A percentile compares a stretch with the other conserved stretches of the same genome.
These are phyloP conservation scores for Cercis canadensis DNA, from an alignment of 306 rosid genomes.

Conservation along the genomic window DNA sequence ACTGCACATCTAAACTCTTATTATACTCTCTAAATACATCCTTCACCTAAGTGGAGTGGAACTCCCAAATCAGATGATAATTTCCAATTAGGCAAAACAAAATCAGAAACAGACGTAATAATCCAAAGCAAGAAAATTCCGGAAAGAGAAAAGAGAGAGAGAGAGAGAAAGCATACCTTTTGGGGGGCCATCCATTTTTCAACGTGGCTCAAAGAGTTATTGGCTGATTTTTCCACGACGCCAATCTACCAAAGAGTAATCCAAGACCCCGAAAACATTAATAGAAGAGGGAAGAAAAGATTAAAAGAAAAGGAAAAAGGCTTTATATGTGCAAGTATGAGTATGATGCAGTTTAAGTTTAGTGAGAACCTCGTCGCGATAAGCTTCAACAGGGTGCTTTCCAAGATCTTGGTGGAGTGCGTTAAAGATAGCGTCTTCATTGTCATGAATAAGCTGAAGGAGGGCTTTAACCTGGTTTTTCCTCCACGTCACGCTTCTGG, in stretches of 20 bases:
- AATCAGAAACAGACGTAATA: background rate
- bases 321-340: too few species aligned
- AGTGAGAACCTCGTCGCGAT: slow-evolving; percentile 73
- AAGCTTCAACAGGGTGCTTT: slow-evolving; percentile 75
- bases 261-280: too few species aligned
- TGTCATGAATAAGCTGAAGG: slow-evolving; percentile 59
- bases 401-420: slow-evolving; percentile 89
- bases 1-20: too few species aligned
- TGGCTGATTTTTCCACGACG: slow-evolving; percentile 63
- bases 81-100: background rate
- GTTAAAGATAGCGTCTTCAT: slow-evolving; percentile 57
- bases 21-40: too few species aligned
- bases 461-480: slow-evolving; percentile 68
- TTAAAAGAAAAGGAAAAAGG: background rate
- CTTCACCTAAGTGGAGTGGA: too few species aligned
- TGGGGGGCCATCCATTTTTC: slow-evolving; percentile 81
- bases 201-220: slow-evolving; percentile 46
- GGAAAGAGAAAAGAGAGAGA: background rate
- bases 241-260: slow-evolving; percentile 70
- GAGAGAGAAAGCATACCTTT: slow-evolving; percentile 41
- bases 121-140: background rate
- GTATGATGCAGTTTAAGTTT: background rate
- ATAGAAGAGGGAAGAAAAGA: too few species aligned
- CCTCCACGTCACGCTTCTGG: slow-evolving; percentile 75
- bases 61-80: slow-evolving; percentile 9